phyloP scores from a whole-genome alignment of 805 yeast species.

The Torulaspora microellipsoides region DNA sequence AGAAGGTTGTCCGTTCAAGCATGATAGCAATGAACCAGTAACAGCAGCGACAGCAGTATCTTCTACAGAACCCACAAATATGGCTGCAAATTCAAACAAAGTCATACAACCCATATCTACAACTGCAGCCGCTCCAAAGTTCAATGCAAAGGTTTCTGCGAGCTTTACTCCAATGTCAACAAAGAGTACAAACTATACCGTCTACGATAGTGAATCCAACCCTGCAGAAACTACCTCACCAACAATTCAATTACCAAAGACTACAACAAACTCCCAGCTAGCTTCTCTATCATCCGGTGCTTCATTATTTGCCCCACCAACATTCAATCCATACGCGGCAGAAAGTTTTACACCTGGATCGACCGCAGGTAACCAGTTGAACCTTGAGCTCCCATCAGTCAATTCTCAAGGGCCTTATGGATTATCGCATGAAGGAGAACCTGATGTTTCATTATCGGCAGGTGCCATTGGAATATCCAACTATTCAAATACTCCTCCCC shows the following conservation, averaged over 20 bases:
- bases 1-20: constrained; percentile 81
- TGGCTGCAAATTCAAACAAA: background rate
- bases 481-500: background rate
- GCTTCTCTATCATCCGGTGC: constrained; percentile 6
- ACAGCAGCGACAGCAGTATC: constrained; percentile 9
- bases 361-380: constrained; percentile 23
- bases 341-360: constrained; percentile 29
- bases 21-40: constrained; percentile 40
- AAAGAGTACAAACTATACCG: constrained; percentile 7
- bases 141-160: constrained; percentile 52
- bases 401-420: background rate
- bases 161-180: constrained; percentile 45
- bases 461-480: constrained; percentile 3
- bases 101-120: constrained; percentile 7
- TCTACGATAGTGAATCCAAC: constrained; percentile 1
- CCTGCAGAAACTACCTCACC: constrained; percentile 1
- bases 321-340: constrained; percentile 32
- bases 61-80: too few species aligned
- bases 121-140: constrained; percentile 31
- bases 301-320: constrained; percentile 19
- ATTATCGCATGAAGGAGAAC: constrained; percentile 3
- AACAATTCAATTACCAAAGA: constrained; percentile 1
- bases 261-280: constrained; percentile 3
- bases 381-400: constrained; percentile 4
- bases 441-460: constrained; percentile 3